These are phyloP conservation scores for Chlorella vulgaris DNA, from an alignment of 139 green algal genomes.

Conservation along the genomic window DNA sequence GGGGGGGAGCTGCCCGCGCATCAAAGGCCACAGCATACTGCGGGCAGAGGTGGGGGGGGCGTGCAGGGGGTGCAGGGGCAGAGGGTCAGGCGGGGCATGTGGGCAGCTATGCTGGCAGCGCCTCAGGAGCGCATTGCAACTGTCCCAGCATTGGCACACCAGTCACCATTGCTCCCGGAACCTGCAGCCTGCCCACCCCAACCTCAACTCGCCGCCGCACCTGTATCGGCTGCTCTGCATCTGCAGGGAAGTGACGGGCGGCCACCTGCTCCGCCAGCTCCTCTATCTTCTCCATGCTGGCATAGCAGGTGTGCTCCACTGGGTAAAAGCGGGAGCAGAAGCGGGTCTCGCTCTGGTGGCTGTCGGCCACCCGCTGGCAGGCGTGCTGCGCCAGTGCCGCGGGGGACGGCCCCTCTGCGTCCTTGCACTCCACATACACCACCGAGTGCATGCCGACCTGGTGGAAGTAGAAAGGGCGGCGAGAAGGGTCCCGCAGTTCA, in stretches of 20 bases:
- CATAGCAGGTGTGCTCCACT: slow-evolving; percentile 47
- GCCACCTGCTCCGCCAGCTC: slow-evolving; percentile 38
- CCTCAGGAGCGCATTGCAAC: too few relatives aligned
- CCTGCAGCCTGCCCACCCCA: background rate
- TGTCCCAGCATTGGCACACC: too few relatives aligned
- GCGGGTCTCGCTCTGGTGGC: slow-evolving; percentile 33
- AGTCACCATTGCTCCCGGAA: too few relatives aligned
- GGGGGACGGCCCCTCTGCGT: slow-evolving; percentile 34
- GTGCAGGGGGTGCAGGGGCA: background rate
- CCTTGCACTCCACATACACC: slow-evolving; percentile 42
- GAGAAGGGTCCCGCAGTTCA: slow-evolving; percentile 39
- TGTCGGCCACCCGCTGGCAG: slow-evolving; percentile 12
- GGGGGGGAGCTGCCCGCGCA: slow-evolving; percentile 38
- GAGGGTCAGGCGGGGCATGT: too few relatives aligned
- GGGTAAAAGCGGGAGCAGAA: slow-evolving; percentile 58
- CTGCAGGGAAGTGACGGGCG: slow-evolving; percentile 43
- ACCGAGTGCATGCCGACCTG: slow-evolving; percentile 31
- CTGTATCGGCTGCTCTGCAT: slow-evolving; percentile 9
- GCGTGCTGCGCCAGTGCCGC: slow-evolving; percentile 30
- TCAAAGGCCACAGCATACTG: slow-evolving; percentile 61
- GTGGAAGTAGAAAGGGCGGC: slow-evolving; percentile 40
- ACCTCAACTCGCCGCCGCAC: background rate
- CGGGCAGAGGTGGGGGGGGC: background rate
- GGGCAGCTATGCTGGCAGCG: too few relatives aligned
- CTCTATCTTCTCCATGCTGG: slow-evolving; percentile 49